phyloP scores from a whole-genome alignment of 371 early-diverging fungal species.

The Mucor mucedo region DNA sequence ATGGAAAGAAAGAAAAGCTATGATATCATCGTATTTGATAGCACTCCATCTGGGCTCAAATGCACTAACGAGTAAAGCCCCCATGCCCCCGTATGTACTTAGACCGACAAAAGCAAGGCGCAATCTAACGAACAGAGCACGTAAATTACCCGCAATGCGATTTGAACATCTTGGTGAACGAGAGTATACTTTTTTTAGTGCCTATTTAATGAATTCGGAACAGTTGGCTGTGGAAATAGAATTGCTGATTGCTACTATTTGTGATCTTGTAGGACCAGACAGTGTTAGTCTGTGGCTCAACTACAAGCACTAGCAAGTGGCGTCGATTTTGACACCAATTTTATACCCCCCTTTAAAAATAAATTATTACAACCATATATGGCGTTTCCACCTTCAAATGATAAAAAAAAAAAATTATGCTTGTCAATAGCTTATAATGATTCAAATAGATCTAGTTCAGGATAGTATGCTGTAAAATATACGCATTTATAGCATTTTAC shows the following conservation, averaged over 20 bases:
- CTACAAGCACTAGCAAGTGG: conserved; percentile 38
- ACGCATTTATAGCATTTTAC: too few relatives aligned
- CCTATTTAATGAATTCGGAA: conserved; percentile 54
- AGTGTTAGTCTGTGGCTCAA: conserved; percentile 50
- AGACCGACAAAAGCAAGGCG: conserved; percentile 50
- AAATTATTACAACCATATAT: too few relatives aligned
- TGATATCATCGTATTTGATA: conserved; percentile 47
- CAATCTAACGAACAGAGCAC: conserved; percentile 43
- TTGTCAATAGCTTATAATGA: too few relatives aligned
- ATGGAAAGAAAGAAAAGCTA: conserved; percentile 49
- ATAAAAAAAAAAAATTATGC: too few relatives aligned
- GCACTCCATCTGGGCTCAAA: conserved; percentile 48
- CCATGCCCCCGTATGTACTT: conserved; percentile 47
- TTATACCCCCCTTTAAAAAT: too few relatives aligned
- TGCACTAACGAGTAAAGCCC: conserved; percentile 49
- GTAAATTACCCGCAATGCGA: conserved; percentile 29
- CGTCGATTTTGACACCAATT: too few relatives aligned
- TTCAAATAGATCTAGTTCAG: too few relatives aligned
- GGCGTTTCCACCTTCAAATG: too few relatives aligned
- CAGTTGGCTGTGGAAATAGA: conserved; percentile 54
- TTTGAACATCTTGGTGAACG: conserved; percentile 34
- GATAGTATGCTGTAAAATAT: too few relatives aligned
- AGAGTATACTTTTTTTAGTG: conserved; percentile 51
- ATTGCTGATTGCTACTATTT: conserved; percentile 38
- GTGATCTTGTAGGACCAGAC: conserved; percentile 52